phyloP scores from a whole-genome alignment of 2,329 filamentous ascomycete genomes.

The Chrysosphaeria jannelii region DNA sequence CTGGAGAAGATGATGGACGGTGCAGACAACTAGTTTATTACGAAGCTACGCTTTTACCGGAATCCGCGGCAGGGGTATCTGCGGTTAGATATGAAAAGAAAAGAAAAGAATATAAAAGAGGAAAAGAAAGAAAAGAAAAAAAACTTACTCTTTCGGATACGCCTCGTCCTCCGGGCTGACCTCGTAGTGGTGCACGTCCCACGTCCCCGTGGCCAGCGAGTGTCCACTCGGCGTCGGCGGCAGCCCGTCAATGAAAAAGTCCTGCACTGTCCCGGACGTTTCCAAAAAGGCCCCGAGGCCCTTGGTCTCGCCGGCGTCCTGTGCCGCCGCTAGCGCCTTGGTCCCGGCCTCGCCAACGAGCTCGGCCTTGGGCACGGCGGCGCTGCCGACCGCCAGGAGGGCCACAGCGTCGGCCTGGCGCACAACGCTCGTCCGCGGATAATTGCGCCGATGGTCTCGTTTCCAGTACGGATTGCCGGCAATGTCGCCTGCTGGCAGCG shows the following conservation, averaged over 20 bases:
- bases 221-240: slow-evolving; percentile 64
- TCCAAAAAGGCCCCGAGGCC: slow-evolving; percentile 41
- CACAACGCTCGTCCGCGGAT: slow-evolving; percentile 53
- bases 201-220: slow-evolving; percentile 19
- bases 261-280: slow-evolving; percentile 13
- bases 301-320: slow-evolving; percentile 40
- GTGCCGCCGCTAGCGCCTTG: slow-evolving; percentile 41
- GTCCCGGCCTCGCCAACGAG: slow-evolving; percentile 31
- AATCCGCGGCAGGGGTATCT: slow-evolving; percentile 37
- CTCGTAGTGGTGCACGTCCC: slow-evolving; percentile 39
- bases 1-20: slow-evolving; percentile 38
- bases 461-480: slow-evolving; percentile 93
- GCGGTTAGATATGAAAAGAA: neutral
- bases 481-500: slow-evolving; percentile 56
- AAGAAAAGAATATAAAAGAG: neutral
- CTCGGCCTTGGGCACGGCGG: slow-evolving; percentile 51
- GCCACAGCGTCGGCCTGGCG: slow-evolving; percentile 63
- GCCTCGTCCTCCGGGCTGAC: slow-evolving; percentile 25
- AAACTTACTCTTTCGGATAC: slow-evolving; percentile 20
- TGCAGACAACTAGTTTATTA: too few relatives aligned
- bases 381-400: slow-evolving; percentile 61
- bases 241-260: slow-evolving; percentile 46
- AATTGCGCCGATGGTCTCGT: slow-evolving; percentile 58
- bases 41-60: slow-evolving; percentile 12
- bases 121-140: neutral